Evolutionary conservation across 164 flowering plant species (phyloP).

Genomic region (Liriodendron chinense): DNA sequence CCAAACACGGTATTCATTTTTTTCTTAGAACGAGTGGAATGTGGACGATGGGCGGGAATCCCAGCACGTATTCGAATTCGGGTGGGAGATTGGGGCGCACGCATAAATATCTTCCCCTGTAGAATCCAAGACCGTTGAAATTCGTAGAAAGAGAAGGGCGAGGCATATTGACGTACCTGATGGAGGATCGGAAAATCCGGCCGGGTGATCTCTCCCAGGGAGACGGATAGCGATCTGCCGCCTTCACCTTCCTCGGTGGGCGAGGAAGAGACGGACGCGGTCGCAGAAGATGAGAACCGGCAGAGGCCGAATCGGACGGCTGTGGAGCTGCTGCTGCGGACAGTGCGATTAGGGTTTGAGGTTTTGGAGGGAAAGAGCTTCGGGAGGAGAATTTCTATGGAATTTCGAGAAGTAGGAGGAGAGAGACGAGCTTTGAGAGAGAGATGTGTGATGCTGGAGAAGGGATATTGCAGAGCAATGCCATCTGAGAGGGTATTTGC

Average conservation of each 20-base stretch:
- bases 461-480: not conserved
- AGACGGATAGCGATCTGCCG: conserved; percentile 21
- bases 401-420: not conserved
- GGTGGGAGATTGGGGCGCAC: too few relatives aligned
- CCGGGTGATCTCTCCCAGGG: conserved; percentile 69
- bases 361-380: conserved; percentile 5
- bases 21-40: not conserved
- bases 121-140: not conserved
- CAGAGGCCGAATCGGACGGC: conserved; percentile 7
- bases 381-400: not conserved
- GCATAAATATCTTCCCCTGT: too few relatives aligned
- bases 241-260: conserved; percentile 1
- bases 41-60: not conserved
- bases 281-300: conserved; percentile 8
- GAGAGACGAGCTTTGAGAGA: conserved; percentile 2
- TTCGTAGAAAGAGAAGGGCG: not conserved
- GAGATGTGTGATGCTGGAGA: conserved; percentile 1
- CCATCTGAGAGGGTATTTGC: not conserved
- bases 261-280: conserved; percentile 11
- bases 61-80: not conserved
- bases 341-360: conserved; percentile 7
- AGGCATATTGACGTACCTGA: conserved; percentile 45
- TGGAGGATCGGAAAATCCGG: conserved; percentile 90
- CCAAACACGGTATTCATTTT: too few relatives aligned
- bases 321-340: not conserved